These are phyloP conservation scores for Moricandia arvensis DNA, from an alignment of 345 rosid genomes.

Conservation along the genomic window DNA sequence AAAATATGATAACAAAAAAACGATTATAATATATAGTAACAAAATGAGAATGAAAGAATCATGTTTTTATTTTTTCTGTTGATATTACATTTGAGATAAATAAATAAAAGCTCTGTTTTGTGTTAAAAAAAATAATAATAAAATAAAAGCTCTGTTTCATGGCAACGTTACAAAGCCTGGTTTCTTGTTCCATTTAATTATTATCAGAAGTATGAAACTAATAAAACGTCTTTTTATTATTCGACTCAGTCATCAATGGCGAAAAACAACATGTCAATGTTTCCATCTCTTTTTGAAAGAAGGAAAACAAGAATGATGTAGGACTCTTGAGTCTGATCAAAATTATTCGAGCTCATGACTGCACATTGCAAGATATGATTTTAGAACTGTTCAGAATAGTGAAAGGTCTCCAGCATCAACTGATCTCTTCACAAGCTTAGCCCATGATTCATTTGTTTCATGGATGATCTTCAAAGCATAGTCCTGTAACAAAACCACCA, in stretches of 20 bases:
- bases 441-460: slow-evolving; percentile 86
- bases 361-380: slow-evolving; percentile 2
- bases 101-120: background rate
- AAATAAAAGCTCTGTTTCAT: background rate
- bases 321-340: background rate
- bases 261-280: slow-evolving; percentile 12
- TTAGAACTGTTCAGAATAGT: slow-evolving; percentile 36
- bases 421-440: slow-evolving; percentile 74
- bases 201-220: background rate
- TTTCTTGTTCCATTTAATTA: background rate
- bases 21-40: background rate
- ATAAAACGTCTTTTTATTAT: slow-evolving; percentile 4
- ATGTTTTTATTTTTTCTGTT: no score
- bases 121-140: no score
- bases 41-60: background rate
- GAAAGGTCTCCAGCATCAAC: slow-evolving; percentile 65
- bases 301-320: slow-evolving; percentile 21
- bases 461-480: slow-evolving; percentile 76
- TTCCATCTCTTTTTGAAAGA: background rate
- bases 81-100: background rate
- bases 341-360: slow-evolving; percentile 5
- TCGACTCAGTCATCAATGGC: slow-evolving; percentile 16
- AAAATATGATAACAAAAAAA: background rate
- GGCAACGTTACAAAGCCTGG: background rate
- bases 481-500: slow-evolving; percentile 43